Conservation (phyloP, 306 rosid species). For the barrel medic (Medicago truncatula) region MtrunA17r5.0-ANR NC_053048.1:25100001-25100500, state of each 20-base stretch:
- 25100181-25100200: neutral
- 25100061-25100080: conserved; percentile 31
- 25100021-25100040: conserved; percentile 15
- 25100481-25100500: conserved; percentile 40
- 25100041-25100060: conserved; percentile 28
- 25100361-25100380: neutral
- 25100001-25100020: conserved; percentile 5
- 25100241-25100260: too few species aligned
- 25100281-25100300: too few species aligned
- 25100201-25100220: neutral
- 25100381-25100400: conserved; percentile 39
- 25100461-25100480: conserved; percentile 48
- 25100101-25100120: neutral
- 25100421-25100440: conserved; percentile 64
- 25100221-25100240: too few species aligned
- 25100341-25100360: too few species aligned
- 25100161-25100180: neutral
- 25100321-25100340: too few species aligned
- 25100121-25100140: neutral
- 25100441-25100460: conserved; percentile 54
- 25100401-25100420: neutral
- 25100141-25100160: neutral
- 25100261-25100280: too few species aligned
- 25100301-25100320: too few species aligned
- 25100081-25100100: neutral